Base-by-base conservation (phyloP, 2,329 filamentous ascomycete species). In the Talaromyces amestolkiae region DNA sequence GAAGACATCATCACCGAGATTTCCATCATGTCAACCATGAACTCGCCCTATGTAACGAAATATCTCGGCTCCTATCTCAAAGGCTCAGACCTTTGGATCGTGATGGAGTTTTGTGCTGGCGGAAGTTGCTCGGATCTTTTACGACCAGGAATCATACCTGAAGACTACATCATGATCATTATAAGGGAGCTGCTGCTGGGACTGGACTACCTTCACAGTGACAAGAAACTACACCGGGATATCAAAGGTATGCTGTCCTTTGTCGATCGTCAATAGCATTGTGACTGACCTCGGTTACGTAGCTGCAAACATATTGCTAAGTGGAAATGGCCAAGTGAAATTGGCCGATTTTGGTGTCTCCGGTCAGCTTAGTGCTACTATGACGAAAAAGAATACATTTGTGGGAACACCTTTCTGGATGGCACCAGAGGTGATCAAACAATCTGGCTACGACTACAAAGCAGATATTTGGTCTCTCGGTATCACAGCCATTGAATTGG, bases 1-100 rank as follows among this genome's bases (percentile, higher is more conserved):
- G 95, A 98, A 82, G 95, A 99, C 80, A 99, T 99, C 73, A 97
- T 98, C 77, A 93, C 97, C 77, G 95, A 99, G 81, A 98, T 99
- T 71, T 93, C 94, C 70, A 98, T 99, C 72, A 85, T 99, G 64
- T 97, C 95, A 37, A 94, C 96, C 79, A 87, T 99, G 70, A 92
- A 96, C 80, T 98, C 94, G 19, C 93, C 93, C 19, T 97, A 96
- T 75, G 94, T 98, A 68, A 99, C 95, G 45, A 95, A 96, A 78
- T 99, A 99, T 83, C 93, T 97, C 81, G 95, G 95, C 70, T 97
- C 94, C 65, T 98, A 95, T 75, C 88, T 97, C 71, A 97, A 97
- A 75, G 95, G 94, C 27, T 95, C 93, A 2, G 92, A 98, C 81
- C 82, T 99, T 73, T 99, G 95, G 95, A 99, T 99, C 72, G 93